Conservation (phyloP, 2,329 filamentous ascomycete genomes). For the Ophiocordyceps unilateralis region DNA sequence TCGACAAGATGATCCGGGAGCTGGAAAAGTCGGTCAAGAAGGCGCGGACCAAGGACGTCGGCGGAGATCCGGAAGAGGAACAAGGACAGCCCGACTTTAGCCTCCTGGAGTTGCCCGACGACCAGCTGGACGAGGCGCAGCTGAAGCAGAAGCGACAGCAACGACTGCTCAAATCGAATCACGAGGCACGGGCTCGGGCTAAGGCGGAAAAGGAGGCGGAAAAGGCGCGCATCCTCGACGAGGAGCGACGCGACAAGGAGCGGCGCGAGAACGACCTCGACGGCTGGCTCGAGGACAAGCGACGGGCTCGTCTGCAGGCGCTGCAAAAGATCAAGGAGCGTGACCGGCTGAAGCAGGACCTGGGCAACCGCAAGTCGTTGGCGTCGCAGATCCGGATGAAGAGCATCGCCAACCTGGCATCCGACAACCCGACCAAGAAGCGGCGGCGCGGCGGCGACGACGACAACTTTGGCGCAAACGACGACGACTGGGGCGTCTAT, state of each 20-base stretch:
- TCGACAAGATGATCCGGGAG: slow-evolving; percentile 74
- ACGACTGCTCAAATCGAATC: slow-evolving; percentile 80
- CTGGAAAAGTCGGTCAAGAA: slow-evolving; percentile 81
- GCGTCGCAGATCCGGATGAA: slow-evolving; percentile 98
- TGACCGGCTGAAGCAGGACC: slow-evolving; percentile 80
- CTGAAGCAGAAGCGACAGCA: slow-evolving; percentile 89
- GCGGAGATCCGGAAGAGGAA: slow-evolving; percentile 63
- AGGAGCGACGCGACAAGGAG: slow-evolving; percentile 69
- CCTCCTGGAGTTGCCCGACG: slow-evolving; percentile 75
- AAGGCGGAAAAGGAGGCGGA: slow-evolving; percentile 93
- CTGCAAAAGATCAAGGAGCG: slow-evolving; percentile 83
- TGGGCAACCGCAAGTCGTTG: slow-evolving; percentile 90
- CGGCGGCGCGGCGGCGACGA: slow-evolving; percentile 77
- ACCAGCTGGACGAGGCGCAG: slow-evolving; percentile 79
- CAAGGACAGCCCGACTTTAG: slow-evolving; percentile 73
- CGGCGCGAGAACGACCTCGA: slow-evolving; percentile 72
- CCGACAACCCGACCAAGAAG: slow-evolving; percentile 72
- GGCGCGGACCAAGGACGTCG: slow-evolving; percentile 83
- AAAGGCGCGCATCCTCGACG: slow-evolving; percentile 66
- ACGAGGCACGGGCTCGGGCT: slow-evolving; percentile 81
- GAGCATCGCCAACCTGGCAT: slow-evolving; percentile 86
- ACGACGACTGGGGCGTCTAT: slow-evolving; percentile 97
- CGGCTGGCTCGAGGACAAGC: slow-evolving; percentile 69
- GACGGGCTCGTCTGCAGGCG: slow-evolving; percentile 50
- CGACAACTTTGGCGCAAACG: slow-evolving; percentile 90